Conservation (phyloP, 495 filamentous ascomycete species). For the Talaromyces wortmannii region DNA sequence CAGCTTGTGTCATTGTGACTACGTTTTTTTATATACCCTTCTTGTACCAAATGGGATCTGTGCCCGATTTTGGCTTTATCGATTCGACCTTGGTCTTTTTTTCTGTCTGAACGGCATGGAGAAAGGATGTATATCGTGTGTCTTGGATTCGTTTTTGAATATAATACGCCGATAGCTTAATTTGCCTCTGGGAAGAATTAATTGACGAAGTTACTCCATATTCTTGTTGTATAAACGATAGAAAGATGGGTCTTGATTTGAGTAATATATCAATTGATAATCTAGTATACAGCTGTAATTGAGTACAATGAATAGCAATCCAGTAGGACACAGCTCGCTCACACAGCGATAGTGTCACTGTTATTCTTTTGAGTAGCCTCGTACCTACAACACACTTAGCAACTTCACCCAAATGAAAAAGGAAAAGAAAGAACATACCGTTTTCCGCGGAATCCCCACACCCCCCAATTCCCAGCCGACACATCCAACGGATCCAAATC, state of each 20-base stretch:
- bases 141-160: not conserved
- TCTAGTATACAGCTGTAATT: too few relatives aligned
- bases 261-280: too few relatives aligned
- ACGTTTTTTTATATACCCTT: not conserved
- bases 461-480: slow-evolving; percentile 91
- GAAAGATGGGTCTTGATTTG: too few relatives aligned
- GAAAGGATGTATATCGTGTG: not conserved
- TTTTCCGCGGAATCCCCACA: slow-evolving; percentile 97
- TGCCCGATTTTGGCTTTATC: not conserved
- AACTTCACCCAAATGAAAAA: not conserved
- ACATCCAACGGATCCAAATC: slow-evolving; percentile 92
- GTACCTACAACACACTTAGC: slow-evolving; percentile 22
- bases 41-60: not conserved
- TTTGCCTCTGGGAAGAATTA: not conserved
- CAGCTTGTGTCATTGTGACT: not conserved
- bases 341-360: slow-evolving; percentile 1
- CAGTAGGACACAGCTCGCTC: not conserved
- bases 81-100: not conserved
- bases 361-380: slow-evolving; percentile 24
- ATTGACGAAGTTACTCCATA: too few relatives aligned
- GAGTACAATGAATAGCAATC: too few relatives aligned
- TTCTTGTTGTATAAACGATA: too few relatives aligned
- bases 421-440: slow-evolving; percentile 52
- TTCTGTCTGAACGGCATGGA: not conserved
- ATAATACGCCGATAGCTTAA: not conserved